Evolutionary conservation across 2,329 filamentous ascomycete genomes (phyloP), one percentile per base, ranked within the genome.

Genomic region (Furcasterigmium furcatum): DNA sequence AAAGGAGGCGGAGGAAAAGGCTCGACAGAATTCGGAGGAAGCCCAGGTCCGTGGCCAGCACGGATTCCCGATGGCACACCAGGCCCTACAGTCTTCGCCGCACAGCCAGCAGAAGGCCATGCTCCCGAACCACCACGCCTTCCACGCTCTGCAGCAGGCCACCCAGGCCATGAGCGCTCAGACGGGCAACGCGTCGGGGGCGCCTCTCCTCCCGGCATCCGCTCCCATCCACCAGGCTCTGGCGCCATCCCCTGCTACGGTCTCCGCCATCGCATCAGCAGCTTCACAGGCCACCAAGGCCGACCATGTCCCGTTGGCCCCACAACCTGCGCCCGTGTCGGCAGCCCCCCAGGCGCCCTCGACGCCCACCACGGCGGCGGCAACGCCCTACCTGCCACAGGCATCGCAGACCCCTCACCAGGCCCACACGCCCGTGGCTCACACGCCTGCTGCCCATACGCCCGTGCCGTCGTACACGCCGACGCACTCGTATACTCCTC

Each of bases 1-100:
- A 19, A 85, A 85, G 52, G 83, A 85, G 58, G 81, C 82, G 1
- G 83, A 85, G 57, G 81, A 85, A 61, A 74, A 79, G 39, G 79
- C 79, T 3, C 73, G 77, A 30, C 62, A 77, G 52, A 79, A 74
- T 46, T 72, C 72, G n/a, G 77, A 80, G 41, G 80, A 84, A 46
- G 79, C 83, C 38, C 74, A 78, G 51, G 78, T 77, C 8, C 75
- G 76, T 50, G 64, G 82, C n/a, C 74, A 82, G 51, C 78, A 78
- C n/a, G 77, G 82, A 45, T 72, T 82, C 67, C 70, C 75, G 2
- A 57, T 83, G 38, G 76, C 74, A 1, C 68, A 73, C 29, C 76
- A 77, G 0, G 53, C 81, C 16, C 16, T 36, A 39, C 74, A 80
- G 44, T 73, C 73, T 50, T 55, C 59, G 6, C 59, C 58, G 3